Base-by-base conservation (phyloP, 768 basidiomycete species). In the Lyophyllum decastes region DNA sequence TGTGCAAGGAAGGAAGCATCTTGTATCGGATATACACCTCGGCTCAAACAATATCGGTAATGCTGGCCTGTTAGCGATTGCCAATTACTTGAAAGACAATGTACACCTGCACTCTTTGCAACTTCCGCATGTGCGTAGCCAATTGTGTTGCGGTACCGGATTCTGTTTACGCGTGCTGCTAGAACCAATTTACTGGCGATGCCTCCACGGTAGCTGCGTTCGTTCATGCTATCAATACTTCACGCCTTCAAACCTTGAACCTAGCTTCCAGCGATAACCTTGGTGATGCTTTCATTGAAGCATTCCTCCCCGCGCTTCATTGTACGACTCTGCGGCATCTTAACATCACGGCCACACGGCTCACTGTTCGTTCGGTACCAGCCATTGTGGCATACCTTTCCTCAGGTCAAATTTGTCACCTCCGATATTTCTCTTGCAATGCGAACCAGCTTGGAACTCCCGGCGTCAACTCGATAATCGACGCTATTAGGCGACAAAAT, bases 1-100 rank as follows among this genome's bases (percentile, higher is more conserved):
- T 11, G 66, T 72, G 5, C 68, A 72, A 17, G 86, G 83, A 19
- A 69, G 71, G 57, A 70, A 67, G 55, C 76, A 83, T 61, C 67
- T 66, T 47, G 77, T 89, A 54, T 69, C 72, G 1, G 82, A 86
- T 62, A 82, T 89, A 30, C 80, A 76, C 58, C 73, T 89, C 54
- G 87, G 85, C 51, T 74, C 76, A 2, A 87, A 85, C 58, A 66
- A 67, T 9, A 82, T 89, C 26, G 81, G 85, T 9, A 76, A 86
- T 62, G 66, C 67, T 34, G 85, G 86, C 5, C 76, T 89, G 4
- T 65, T 74, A 46, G 79, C 82, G n/a, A 79, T 89, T 41, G 66
- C 78, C 5, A 65, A 71, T 38, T 88, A 85, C 66, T 57, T 89
- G 27, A 70, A 69, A 48, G 71, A 71, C 9, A 87, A 86, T 62